These are phyloP conservation scores for Oryza coarctata DNA, from an alignment of 176 grass and related monocot species.

Conservation along the genomic window DNA sequence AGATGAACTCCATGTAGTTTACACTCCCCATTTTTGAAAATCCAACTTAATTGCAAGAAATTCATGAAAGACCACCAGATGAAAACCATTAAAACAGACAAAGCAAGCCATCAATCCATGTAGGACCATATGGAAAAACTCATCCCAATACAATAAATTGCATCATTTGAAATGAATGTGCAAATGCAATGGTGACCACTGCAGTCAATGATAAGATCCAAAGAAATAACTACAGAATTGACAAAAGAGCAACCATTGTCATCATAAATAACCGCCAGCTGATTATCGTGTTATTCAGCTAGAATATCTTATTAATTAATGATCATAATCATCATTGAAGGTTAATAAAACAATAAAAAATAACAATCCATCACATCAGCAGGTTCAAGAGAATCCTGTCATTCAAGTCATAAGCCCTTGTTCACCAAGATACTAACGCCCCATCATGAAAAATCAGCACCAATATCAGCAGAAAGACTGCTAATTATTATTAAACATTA, in stretches of 20 bases:
- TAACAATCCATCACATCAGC: background rate
- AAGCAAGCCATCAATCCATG: background rate
- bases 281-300: background rate
- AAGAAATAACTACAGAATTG: background rate
- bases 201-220: background rate
- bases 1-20: background rate
- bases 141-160: background rate
- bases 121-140: background rate
- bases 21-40: background rate
- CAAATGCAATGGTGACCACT: background rate
- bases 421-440: background rate
- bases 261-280: background rate
- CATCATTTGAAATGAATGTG: background rate
- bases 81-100: background rate
- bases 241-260: background rate
- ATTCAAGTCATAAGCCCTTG: background rate
- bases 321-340: conserved; percentile 11
- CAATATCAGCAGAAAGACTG: background rate
- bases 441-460: background rate
- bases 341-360: background rate
- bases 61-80: background rate
- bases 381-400: background rate
- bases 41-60: background rate
- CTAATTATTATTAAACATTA: background rate
- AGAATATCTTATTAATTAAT: background rate